Evolutionary conservation across 768 basidiomycete species (phyloP).

Genomic region (Mycena polygramma): DNA sequence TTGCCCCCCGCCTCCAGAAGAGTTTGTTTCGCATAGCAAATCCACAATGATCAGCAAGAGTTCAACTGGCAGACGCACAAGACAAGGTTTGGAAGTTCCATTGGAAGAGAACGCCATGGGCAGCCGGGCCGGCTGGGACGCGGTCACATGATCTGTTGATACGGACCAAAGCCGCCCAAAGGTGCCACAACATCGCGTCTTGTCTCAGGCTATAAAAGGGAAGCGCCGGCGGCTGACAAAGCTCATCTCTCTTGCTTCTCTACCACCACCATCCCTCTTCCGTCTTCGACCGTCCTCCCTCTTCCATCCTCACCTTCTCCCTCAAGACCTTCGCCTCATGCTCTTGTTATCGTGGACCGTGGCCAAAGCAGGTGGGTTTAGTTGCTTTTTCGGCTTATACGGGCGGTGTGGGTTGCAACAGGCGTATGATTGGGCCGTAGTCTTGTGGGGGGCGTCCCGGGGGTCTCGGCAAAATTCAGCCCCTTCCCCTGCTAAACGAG

Average conservation of each 20-base stretch:
- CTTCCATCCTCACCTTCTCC: neutral
- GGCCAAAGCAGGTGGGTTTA: conserved; percentile 2
- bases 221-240: too few species aligned
- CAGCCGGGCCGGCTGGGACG: too few species aligned
- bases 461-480: neutral
- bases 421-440: conserved; percentile 4
- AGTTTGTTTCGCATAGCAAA: too few species aligned
- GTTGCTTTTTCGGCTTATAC: conserved; percentile 11
- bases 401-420: neutral
- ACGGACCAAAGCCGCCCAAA: too few species aligned
- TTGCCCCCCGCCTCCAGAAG: too few species aligned
- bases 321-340: neutral
- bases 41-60: too few species aligned
- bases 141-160: too few species aligned
- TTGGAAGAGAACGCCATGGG: too few species aligned
- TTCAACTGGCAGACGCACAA: too few species aligned
- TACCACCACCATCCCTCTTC: neutral
- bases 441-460: neutral
- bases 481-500: neutral
- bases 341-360: neutral
- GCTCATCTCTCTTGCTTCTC: neutral
- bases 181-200: too few species aligned
- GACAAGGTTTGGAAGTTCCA: too few species aligned
- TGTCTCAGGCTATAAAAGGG: too few species aligned
- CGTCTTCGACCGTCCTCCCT: neutral